These are phyloP conservation scores for Hibiscus tridactylites DNA, from an alignment of 345 rosid genomes.

Conservation along the genomic window DNA sequence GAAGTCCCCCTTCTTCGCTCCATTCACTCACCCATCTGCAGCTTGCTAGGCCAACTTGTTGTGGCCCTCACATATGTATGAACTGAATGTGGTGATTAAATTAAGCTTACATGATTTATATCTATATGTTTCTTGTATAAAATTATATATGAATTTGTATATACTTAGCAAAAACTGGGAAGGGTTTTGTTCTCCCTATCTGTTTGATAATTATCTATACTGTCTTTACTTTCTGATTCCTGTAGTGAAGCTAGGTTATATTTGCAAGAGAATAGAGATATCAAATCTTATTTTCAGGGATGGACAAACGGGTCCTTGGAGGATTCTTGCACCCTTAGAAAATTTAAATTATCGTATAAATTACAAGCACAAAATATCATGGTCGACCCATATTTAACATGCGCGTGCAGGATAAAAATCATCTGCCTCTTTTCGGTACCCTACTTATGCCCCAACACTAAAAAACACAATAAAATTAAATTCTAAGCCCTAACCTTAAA, in stretches of 20 bases:
- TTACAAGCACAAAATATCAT: no score
- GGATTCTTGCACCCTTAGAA: no score
- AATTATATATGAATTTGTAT: neutral
- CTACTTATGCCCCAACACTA: no score
- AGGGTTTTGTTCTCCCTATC: neutral
- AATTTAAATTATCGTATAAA: no score
- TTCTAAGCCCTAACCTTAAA: no score
- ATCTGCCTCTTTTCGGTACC: no score
- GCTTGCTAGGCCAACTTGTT: neutral
- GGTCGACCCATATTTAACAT: no score
- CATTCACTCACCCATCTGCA: conserved; percentile 6
- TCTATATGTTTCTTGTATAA: neutral
- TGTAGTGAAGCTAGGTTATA: neutral
- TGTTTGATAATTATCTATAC: neutral
- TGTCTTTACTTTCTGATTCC: neutral
- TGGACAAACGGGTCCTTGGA: no score
- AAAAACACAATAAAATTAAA: no score
- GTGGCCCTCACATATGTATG: neutral
- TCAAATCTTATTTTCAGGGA: neutral
- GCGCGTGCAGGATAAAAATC: no score
- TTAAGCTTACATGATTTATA: neutral
- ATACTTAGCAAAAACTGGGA: neutral
- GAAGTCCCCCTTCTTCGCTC: neutral
- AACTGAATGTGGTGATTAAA: neutral
- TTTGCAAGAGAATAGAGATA: neutral